These are phyloP conservation scores for Blastobotrys apis DNA, from an alignment of 1,139 yeast species.

Conservation along the genomic window DNA sequence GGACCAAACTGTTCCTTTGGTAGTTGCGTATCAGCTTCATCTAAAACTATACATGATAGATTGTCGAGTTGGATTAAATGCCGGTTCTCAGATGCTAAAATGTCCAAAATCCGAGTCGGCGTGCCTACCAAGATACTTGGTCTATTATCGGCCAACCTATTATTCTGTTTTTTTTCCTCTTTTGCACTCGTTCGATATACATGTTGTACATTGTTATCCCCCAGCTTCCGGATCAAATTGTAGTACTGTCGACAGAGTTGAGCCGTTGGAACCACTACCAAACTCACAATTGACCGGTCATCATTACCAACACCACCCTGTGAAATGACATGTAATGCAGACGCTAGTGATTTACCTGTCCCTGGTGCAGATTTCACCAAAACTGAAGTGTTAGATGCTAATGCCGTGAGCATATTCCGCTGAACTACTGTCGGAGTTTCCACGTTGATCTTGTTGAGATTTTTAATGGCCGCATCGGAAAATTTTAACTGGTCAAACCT, in stretches of 20 bases:
- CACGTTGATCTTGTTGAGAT: neutral
- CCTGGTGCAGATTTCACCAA: slow-evolving; percentile 29
- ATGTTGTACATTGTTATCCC: slow-evolving; percentile 43
- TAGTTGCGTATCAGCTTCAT: slow-evolving; percentile 24
- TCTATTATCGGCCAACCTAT: slow-evolving; percentile 57
- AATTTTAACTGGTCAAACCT: slow-evolving; percentile 26
- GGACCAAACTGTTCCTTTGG: slow-evolving; percentile 13
- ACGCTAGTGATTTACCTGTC: slow-evolving; percentile 31
- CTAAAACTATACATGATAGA: slow-evolving; percentile 24
- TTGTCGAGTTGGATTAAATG: slow-evolving; percentile 19
- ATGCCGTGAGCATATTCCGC: slow-evolving; percentile 30
- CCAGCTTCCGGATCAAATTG: slow-evolving; percentile 33
- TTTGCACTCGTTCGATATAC: slow-evolving; percentile 80
- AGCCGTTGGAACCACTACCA: slow-evolving; percentile 76
- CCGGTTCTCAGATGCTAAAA: slow-evolving; percentile 38
- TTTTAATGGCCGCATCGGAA: slow-evolving; percentile 11
- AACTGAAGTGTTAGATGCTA: slow-evolving; percentile 31
- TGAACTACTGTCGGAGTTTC: slow-evolving; percentile 30
- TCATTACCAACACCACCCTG: neutral
- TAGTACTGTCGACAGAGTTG: slow-evolving; percentile 73
- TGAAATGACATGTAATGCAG: slow-evolving; percentile 25
- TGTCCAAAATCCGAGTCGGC: slow-evolving; percentile 80
- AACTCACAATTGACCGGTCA: slow-evolving; percentile 28
- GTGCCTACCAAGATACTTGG: slow-evolving; percentile 83
- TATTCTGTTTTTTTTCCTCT: slow-evolving; percentile 61